Evolutionary conservation across 257 asterid genomes (phyloP), one percentile per base, ranked within the genome.

Genomic region (Leonotis leonurus): DNA sequence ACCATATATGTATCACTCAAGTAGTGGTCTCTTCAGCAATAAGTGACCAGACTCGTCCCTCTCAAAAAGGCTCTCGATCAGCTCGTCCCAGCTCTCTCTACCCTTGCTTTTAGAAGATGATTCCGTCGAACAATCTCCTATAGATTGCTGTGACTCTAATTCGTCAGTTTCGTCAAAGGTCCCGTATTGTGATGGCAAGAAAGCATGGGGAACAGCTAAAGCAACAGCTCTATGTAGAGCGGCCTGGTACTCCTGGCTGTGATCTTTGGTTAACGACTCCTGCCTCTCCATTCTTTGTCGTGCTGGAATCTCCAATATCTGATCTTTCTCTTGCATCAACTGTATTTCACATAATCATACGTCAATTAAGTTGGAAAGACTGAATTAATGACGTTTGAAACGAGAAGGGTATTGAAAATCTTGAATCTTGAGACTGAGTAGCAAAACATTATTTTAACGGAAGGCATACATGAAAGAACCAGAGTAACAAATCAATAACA

Each of bases 201-300:
- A 81, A 7, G 97, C 97, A 60, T 81, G 83, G 2, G 94, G 97
- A 39, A 90, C 84, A 14, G 74, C 82, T 68, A 90, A 65, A 8
- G 86, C 52, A 41, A 90, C 87, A 37, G 92, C 97, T 75, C 95
- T 78, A 6, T 71, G 77, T 40, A 87, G 69, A 53, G 95, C 92
- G 37, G 97, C 94, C 64, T 73, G 72, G 75, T 85, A 60, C 77
- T 90, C 90, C 44, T 80, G 75, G 4, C 64, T 68, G 75, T 85
- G 97, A 18, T 81, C 95, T 74, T 76, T 85, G 39, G 70, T 79
- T 29, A 90, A 41, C 0, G 95, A 76, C 69, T 83, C 72, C 29
- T 85, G 95, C 14, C 94, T 68, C 75, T 89, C 88, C 97, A 86
- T 86, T 77, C 79, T 83, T 58, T 89, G 97, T 53, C 75, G 74